Evolutionary conservation across 768 basidiomycete species (phyloP).

Genomic region (Serendipita vermifera): DNA sequence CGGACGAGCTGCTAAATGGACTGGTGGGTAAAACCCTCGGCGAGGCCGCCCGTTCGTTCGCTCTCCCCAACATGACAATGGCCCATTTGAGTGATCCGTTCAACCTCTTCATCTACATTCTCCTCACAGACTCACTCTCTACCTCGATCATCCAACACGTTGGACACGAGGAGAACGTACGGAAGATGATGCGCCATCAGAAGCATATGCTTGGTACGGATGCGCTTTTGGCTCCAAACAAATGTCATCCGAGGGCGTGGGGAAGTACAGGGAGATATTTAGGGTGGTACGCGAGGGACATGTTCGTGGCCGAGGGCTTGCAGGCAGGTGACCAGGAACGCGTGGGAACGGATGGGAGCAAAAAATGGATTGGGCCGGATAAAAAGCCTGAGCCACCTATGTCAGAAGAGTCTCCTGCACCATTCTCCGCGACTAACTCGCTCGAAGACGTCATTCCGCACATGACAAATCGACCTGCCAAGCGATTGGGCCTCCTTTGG

Average conservation of each 20-base stretch:
- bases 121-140: constrained; percentile 19
- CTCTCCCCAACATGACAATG: background rate
- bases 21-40: background rate
- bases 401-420: background rate
- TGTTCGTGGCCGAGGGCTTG: constrained; percentile 9
- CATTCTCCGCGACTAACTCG: background rate
- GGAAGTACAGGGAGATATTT: background rate
- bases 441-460: constrained; percentile 21
- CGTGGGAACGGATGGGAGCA: no score
- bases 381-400: background rate
- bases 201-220: constrained; percentile 22
- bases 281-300: constrained; percentile 21
- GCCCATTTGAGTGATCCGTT: background rate
- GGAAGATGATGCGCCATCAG: constrained; percentile 20
- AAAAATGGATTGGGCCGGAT: background rate
- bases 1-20: background rate
- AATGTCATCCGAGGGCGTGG: constrained; percentile 19
- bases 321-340: background rate
- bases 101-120: constrained; percentile 20
- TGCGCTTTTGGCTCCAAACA: constrained; percentile 20
- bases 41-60: background rate
- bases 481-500: constrained; percentile 18
- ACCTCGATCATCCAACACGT: constrained; percentile 23
- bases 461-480: constrained; percentile 23
- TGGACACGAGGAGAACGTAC: constrained; percentile 24